Evolutionary conservation across 1,284 basidiomycete species (phyloP), one percentile per base, ranked within the genome.

Genomic region (Termitomyces sp.): DNA sequence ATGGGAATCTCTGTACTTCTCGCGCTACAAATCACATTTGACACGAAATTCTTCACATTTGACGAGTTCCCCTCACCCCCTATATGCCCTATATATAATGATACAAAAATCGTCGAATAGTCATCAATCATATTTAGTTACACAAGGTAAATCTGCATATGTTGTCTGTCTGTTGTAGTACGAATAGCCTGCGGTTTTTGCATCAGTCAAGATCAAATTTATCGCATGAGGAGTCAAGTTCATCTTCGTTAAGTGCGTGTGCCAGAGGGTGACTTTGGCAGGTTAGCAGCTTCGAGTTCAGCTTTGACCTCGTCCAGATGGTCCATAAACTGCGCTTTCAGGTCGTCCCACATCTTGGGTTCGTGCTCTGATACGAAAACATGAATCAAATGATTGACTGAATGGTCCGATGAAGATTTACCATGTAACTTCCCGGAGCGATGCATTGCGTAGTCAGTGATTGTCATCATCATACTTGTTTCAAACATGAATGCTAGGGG

Each of bases 381-480:
- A 24, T 31, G 15, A 19, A 10, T 19, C 7, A 31, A 13, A 19
- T 24, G 3, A 31, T 30, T 12, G 21, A 31, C 26, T 6, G 3
- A 24, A 2, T 13, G 24, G 3, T 7, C 40, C n/a, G 2, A 41
- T 15, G 15, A 41, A 30, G 33, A 26, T 72, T 55, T 59, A 83
- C 81, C 75, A 58, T 84, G 80, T 13, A 83, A 70, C 52, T 61
- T 61, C 30, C 80, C 81, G 24, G 77, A 76, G 33, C 77, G 69
- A 50, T 82, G 77, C 72, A 83, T 80, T 3, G 82, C 83, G 60
- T 73, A 86, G 58, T 85, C 83, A 4, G 82, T 83, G 39, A 86
- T 70, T 0, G 80, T 82, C 58, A 84, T 76, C 68, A 79, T 78
- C 74, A 83, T 78, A 60, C 77, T 80, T 2, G 81, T 78, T 65